Evolutionary conservation across 2,329 filamentous ascomycete species (phyloP), one percentile per base, ranked within the genome.

Genomic region (Fusarium marasasianum): DNA sequence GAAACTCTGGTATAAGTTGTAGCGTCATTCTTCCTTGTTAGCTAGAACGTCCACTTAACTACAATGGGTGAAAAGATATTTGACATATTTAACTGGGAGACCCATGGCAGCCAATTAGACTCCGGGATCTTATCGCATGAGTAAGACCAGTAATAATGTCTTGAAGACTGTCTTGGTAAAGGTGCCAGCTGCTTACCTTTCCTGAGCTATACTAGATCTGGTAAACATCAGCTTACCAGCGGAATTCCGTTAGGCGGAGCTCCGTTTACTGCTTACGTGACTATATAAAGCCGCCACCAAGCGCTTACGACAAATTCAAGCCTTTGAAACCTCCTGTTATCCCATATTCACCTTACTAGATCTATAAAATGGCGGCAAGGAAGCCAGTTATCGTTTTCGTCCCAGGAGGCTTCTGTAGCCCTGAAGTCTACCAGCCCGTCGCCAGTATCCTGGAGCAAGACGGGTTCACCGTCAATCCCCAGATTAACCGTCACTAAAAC

Each of bases 291-390:
- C 14, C 8, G 2, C n/a, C 3, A 3, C 10, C 13, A 14, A 1
- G 13, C 24, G 13, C 18, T n/a, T 9, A 3, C 9, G 3, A 20
- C 12, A 31, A 15, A 1, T 0, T 11, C 6, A 15, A 11, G 1
- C 10, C 2, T 31, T 4, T 12, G 0, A 17, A 48, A 1, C 22
- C 6, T 48, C 14, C 7, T 10, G 11, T 13, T 10, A 9, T 2
- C 24, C 5, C 7, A 22, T 13, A 4, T 29, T 13, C 10, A 29
- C 20, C 2, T 2, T 9, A 3, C 5, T 5, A 22, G 0, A 13
- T 17, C 2, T 12, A 3, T 2, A 18, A 20, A n/a, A 66, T 66
- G 63, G 13, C 50, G 6, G 29, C 50, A 11, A 20, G 5, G 0
- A 66, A 57, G 5, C 37, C 50, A 0, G 24, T 50, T 0, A 15